phyloP scores from a whole-genome alignment of 208 protist genomes.

The Chromosphaera perkinsii region DNA sequence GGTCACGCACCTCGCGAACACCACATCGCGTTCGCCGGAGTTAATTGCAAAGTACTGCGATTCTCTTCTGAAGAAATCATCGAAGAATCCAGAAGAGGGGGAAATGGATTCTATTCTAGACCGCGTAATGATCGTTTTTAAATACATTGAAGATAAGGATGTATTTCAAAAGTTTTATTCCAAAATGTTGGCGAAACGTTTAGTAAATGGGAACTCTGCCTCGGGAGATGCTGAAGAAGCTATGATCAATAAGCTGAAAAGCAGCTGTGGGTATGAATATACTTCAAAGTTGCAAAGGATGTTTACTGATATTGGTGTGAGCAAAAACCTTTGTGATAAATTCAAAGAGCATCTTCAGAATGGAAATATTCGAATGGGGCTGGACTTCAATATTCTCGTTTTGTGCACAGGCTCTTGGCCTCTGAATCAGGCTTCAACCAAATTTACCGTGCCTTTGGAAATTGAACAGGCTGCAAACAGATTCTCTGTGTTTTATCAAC shows the following conservation, averaged over 20 bases:
- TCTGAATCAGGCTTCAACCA: not conserved
- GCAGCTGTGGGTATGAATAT: constrained; percentile 45
- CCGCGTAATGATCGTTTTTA: constrained; percentile 58
- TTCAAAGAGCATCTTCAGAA: constrained; percentile 23
- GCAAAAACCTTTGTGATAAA: constrained; percentile 3
- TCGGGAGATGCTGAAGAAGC: constrained; percentile 58
- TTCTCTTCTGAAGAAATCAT: constrained; percentile 60
- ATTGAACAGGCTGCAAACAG: not conserved
- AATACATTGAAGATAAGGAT: constrained; percentile 75
- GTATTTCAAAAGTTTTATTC: constrained; percentile 73
- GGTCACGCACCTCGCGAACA: constrained; percentile 11
- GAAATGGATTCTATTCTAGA: constrained; percentile 57
- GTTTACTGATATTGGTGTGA: constrained; percentile 48
- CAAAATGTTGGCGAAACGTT: constrained; percentile 54
- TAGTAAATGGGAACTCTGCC: constrained; percentile 54
- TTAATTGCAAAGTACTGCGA: constrained; percentile 65
- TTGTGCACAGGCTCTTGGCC: constrained; percentile 29
- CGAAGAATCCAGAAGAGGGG: constrained; percentile 48
- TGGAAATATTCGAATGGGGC: not conserved
- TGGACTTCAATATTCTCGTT: constrained; percentile 24
- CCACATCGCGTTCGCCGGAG: constrained; percentile 48
- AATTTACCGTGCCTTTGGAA: constrained; percentile 13
- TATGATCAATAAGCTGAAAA: constrained; percentile 70
- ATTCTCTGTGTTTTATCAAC: constrained; percentile 41
- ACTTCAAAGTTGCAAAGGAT: constrained; percentile 69